Base-by-base conservation (phyloP, 495 filamentous ascomycete genomes). In the Aspergillus panamensis region DNA sequence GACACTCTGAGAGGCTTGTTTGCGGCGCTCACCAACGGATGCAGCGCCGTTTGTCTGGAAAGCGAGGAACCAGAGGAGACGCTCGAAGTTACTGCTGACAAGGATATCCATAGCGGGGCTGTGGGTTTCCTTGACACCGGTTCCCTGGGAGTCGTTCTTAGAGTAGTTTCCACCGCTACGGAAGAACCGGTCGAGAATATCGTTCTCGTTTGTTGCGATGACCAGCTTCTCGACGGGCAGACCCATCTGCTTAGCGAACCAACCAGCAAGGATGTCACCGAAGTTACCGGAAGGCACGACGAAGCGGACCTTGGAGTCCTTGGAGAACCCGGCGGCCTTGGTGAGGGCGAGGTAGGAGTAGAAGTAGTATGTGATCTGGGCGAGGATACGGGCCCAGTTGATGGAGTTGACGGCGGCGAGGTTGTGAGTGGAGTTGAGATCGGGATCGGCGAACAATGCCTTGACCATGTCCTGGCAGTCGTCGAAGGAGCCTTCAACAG, bases 401-500 rank as follows among this genome's bases (percentile, higher is more conserved):
- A 96, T 96, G 21, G 86, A 90, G 74, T 96, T 97, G 30, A 96
- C 85, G 19, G 92, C 91, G 7, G 85, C 89, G 16, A 96, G 86
- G 53, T 87, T 88, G 62, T 89, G 82, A 2, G 79, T 83, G 57
- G 76, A 70, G 73, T 93, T 95, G 63, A 86, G 84, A 10, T 85
- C 78, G 6, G 88, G 77, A 66, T 96, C 92, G 43, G 80, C 86
- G 67, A 97, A 98, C 20, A 98, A 81, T 0, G 87, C 86, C 77
- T 98, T 98, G 63, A 98, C 89, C 52, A 91, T 90, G 66, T 96
- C 93, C 84, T 96, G 92, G 73, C 93, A 97, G 68, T 97, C 89
- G 63, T 98, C 94, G 73, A 98, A 97, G 2, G 89, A 90, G 33
- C 93, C 92, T 50, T 85, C 82, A 13, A 96, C 86, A 45, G 88